A percentile compares a stretch with the other conserved stretches of the same genome.
These are phyloP conservation scores for Penicillium goetzii DNA, from an alignment of 495 filamentous ascomycete species.

Conservation along the genomic window DNA sequence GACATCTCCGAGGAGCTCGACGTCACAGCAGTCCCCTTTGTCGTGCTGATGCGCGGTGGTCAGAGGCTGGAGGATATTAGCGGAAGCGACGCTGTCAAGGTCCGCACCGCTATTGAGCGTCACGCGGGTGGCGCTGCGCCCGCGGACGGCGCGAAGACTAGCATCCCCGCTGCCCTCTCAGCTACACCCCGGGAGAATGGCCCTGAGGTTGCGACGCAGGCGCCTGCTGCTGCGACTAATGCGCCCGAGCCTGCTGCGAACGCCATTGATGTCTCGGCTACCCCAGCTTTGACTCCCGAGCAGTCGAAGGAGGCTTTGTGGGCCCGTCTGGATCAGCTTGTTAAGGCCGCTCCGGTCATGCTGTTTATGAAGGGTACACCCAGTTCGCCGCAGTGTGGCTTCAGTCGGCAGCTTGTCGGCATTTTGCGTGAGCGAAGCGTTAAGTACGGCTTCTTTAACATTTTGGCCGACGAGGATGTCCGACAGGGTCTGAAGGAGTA, in stretches of 20 bases:
- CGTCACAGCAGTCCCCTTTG: constrained; percentile 89
- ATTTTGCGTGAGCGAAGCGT: constrained; percentile 85
- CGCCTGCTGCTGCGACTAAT: constrained; percentile 50
- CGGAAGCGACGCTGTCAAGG: constrained; percentile 82
- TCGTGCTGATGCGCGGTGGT: constrained; percentile 75
- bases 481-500: constrained; percentile 93
- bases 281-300: constrained; percentile 47
- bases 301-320: constrained; percentile 78
- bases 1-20: constrained; percentile 89
- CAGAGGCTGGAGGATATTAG: constrained; percentile 77
- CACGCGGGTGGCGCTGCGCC: constrained; percentile 58
- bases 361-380: constrained; percentile 88
- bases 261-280: constrained; percentile 34
- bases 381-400: constrained; percentile 88
- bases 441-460: constrained; percentile 99
- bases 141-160: constrained; percentile 34
- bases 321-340: constrained; percentile 73
- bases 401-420: constrained; percentile 84
- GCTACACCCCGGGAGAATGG: constrained; percentile 50
- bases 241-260: constrained; percentile 42
- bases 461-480: constrained; percentile 95
- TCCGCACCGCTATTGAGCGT: constrained; percentile 80
- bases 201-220: constrained; percentile 39
- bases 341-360: constrained; percentile 96
- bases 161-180: constrained; percentile 57